Evolutionary conservation across 352 stramenopile species (phyloP), one percentile per base, ranked within the genome.

Genomic region (Pythium rishiriense): DNA sequence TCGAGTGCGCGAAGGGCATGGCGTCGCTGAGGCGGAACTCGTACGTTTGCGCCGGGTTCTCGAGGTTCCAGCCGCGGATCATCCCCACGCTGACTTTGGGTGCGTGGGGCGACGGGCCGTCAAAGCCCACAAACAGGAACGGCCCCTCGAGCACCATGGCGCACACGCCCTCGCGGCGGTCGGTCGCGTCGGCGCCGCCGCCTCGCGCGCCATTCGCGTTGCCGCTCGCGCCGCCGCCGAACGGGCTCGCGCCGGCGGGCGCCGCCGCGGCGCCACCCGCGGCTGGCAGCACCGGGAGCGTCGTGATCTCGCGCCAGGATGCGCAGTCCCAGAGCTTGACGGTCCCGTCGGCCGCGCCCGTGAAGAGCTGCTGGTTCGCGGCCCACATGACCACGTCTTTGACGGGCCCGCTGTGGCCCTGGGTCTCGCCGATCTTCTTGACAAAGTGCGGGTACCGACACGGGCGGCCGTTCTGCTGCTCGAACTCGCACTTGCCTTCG

Each of bases 321-420:
- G 70, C 82, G 60, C 84, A 92, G 69, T 93, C 84, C 86, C 86
- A 94, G 47, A 92, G 79, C 71, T 92, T 92, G 58, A 94, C 81
- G 28, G 74, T 88, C 41, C 75, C 71, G 70, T 94, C 86, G 28
- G 66, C 76, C 12, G 74, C 70, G 58, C 78, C 85, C 56, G 86
- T 94, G 61, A 94, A 91, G 10, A 91, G 75, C 69, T 93, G 86
- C 77, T 92, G 83, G 31, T 72, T 66, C 42, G 79, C 64, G 11
- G 66, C 62, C 86, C 86, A 94, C 73, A 94, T 86, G 26, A 73
- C 78, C 42, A 92, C 82, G 61, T 94, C 86, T 62, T 92, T 92
- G 61, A 94, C 78, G 11, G 83, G 58, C 35, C 78, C 78, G 43
- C 41, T 86, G 68, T 94, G 86, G 25, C 86, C 86, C 41, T 78